Conservation (phyloP, 2,329 filamentous ascomycete species). For the Penicillium glabrum region DNA sequence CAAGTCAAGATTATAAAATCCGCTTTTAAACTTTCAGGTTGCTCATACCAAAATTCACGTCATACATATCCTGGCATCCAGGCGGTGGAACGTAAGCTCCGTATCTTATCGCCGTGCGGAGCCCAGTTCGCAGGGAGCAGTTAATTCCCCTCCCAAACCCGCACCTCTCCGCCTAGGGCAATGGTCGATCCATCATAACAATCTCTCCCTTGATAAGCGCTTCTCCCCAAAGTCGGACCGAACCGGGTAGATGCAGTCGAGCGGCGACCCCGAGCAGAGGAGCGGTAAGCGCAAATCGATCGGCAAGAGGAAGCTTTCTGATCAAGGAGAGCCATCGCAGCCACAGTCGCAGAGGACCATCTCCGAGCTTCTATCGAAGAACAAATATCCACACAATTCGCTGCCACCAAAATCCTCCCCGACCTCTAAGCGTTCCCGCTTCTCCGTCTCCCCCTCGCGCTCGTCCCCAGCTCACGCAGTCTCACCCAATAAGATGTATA, state of each 20-base stretch:
- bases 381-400: slow-evolving; percentile 23
- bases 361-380: slow-evolving; percentile 45
- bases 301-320: slow-evolving; percentile 43
- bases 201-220: slow-evolving; percentile 20
- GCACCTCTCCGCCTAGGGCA: slow-evolving; percentile 8
- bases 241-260: slow-evolving; percentile 46
- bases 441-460: slow-evolving; percentile 28
- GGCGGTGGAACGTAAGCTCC: slow-evolving; percentile 6
- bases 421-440: slow-evolving; percentile 43
- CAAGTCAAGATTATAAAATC: too few relatives aligned
- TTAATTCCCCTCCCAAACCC: slow-evolving; percentile 20
- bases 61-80: neutral
- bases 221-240: slow-evolving; percentile 23
- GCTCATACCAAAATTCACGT: neutral
- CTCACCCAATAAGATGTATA: slow-evolving; percentile 54
- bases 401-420: slow-evolving; percentile 28
- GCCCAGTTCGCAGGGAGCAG: slow-evolving; percentile 14
- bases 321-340: slow-evolving; percentile 34
- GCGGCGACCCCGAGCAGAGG: slow-evolving; percentile 39
- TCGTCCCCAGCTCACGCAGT: slow-evolving; percentile 13
- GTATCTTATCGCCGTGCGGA: slow-evolving; percentile 29
- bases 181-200: slow-evolving; percentile 12
- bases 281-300: slow-evolving; percentile 45
- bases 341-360: slow-evolving; percentile 44
- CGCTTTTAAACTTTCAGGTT: neutral